Conservation (phyloP, 129 eudicot genomes). For the Helichrysum umbraculigerum region DNA sequence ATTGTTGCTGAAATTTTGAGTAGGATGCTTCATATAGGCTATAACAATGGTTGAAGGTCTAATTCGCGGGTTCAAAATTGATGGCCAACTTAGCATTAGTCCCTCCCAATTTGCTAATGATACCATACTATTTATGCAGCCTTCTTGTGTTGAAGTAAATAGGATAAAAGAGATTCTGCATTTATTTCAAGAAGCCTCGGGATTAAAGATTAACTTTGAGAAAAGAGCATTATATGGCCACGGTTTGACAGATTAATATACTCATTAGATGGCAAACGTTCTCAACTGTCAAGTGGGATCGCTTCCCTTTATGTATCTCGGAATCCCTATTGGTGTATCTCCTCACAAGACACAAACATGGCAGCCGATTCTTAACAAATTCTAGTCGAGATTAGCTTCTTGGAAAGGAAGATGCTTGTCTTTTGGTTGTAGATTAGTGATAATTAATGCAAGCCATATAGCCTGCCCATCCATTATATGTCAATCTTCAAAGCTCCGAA, state of each 20-base stretch:
- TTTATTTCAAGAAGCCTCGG: not conserved
- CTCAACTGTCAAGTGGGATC: not conserved
- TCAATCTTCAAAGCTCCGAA: not conserved
- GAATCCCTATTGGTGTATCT: not conserved
- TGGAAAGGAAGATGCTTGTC: not conserved
- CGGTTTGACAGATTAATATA: not conserved
- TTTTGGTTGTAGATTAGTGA: not conserved
- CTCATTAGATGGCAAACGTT: not conserved
- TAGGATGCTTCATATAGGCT: no score
- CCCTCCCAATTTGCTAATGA: no score
- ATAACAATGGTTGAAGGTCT: no score
- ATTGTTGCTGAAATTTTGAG: no score
- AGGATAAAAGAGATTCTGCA: not conserved
- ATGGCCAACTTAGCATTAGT: no score
- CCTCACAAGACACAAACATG: not conserved
- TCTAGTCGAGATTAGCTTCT: not conserved
- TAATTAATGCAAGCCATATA: not conserved
- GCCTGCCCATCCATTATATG: not conserved
- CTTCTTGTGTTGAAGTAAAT: not conserved
- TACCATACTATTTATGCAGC: no score
- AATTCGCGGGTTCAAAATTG: no score
- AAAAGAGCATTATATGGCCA: not conserved
- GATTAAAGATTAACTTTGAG: not conserved
- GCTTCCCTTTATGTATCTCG: not conserved
- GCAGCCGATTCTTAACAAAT: not conserved